These are phyloP conservation scores for Claviceps cyperi DNA, from an alignment of 2,329 filamentous ascomycete species.

Conservation along the genomic window DNA sequence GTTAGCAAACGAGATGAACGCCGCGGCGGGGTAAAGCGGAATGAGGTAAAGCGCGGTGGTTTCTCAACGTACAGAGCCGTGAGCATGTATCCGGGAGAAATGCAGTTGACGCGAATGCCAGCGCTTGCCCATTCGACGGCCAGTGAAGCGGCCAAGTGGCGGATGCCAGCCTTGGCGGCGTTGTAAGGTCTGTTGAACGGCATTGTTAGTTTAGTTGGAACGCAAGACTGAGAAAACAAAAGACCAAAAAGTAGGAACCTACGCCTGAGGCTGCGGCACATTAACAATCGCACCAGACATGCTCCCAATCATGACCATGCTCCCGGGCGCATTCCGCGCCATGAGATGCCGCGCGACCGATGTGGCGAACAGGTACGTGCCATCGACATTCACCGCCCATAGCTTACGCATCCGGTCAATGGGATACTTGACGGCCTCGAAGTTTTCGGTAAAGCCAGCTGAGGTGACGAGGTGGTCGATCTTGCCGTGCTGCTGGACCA, in stretches of 20 bases:
- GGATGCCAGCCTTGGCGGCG: conserved; percentile 78
- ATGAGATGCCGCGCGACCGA: conserved; percentile 80
- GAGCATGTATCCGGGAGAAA: conserved; percentile 92
- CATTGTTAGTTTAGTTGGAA: no score
- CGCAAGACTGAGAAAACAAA: no score
- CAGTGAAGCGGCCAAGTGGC: conserved; percentile 73
- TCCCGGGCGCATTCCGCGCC: conserved; percentile 62
- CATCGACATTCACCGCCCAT: conserved; percentile 86
- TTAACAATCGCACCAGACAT: conserved; percentile 94
- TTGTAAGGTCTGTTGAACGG: conserved; percentile 59
- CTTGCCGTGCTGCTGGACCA: conserved; percentile 47
- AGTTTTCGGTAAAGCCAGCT: conserved; percentile 95
- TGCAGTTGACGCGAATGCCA: conserved; percentile 86
- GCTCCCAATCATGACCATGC: conserved; percentile 88
- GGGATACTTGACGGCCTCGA: conserved; percentile 80
- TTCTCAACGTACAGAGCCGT: conserved; percentile 60
- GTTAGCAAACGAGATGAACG: no score
- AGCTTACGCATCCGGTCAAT: conserved; percentile 85
- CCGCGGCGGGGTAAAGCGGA: not conserved
- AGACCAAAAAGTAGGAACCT: conserved; percentile 13
- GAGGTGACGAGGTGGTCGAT: conserved; percentile 89
- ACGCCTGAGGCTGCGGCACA: conserved; percentile 81
- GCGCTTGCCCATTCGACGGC: conserved; percentile 88
- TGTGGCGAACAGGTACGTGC: conserved; percentile 79
- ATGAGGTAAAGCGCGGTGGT: no score